Evolutionary conservation across 345 rosid genomes (phyloP), one percentile per base, ranked within the genome.

Genomic region (Boechera retrofracta): DNA sequence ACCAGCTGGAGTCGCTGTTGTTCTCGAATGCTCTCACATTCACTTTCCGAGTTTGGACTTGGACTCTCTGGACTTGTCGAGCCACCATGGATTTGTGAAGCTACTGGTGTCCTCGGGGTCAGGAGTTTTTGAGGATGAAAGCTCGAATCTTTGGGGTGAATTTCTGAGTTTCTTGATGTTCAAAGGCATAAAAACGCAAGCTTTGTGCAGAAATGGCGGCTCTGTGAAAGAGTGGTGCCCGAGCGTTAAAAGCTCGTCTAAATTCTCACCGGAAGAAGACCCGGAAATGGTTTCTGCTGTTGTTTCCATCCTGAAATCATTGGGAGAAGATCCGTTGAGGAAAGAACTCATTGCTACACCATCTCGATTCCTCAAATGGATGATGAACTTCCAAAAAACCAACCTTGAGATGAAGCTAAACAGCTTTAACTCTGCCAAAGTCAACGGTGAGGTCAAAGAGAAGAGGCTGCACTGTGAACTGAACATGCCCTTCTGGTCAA

Each of bases 321-420:
- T 96, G 67, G 99, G 92, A 21, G 99, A 96, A 80, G 94, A 96
- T 75, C 98, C 97, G n/a, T 69, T 29, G 21, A 87, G 99, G 80
- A 79, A 93, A 80, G 96, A 91, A 81, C 98, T 96, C 47, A 70
- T 84, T 21, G 92, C 83, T 57, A 96, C 98, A 57, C 98, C 99
- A 2, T 57, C 61, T 54, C 84, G 89, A 29, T 96, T 87, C 64
- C 83, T 93, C 32, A 85, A 79, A 59, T 96, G 99, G 99, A 80
- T 91, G 77, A 84, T 84, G 93, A 91, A 85, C 81, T 96, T 96
- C 79, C 89, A 89, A 51, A 90, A 81, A 33, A 42, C 87, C 32
- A 85, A 83, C 76, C 72, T 91, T 11, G 93, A 86, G 48, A 84
- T 86, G 87, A 88, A 87, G 82, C 78, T 85, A 28, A 86, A 86